Base-by-base conservation (phyloP, 345 rosid genomes). In the Citrus reticulata region DNA sequence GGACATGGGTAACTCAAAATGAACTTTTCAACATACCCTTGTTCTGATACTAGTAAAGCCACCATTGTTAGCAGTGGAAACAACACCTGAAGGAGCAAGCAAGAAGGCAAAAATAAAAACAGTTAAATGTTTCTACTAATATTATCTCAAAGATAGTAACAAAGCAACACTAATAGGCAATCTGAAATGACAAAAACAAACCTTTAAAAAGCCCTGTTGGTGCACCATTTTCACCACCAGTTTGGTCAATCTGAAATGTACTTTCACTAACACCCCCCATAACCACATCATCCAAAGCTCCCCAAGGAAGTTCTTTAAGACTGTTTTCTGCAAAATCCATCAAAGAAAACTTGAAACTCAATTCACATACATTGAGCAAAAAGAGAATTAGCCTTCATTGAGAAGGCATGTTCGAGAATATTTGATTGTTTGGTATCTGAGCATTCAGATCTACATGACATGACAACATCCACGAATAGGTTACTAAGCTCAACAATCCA, bases 241-340 rank as follows among this genome's bases (percentile, higher is more conserved):
- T 88, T 22, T 79, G 85, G 81, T 89, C 96, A 60, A 90, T 86
- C 76, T 80, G 73, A 80, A 93, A 92, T 30, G 85, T 85, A 79
- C 99, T 95, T 88, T 92, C 87, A 39, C 99, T 95, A 71, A 95
- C 95, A 34, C 97, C 99, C 60, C 98, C 98, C 99, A 95, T 95
- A 32, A 95, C 98, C 75, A 95, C 97, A 85, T 95, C 99, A 84
- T 95, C 98, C 79, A 93, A 88, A 80, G 99, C 90, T 46, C 99
- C 98, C 99, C 99, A 95, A 49, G 90, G 89, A 73, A 92, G 89
- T 83, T 95, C 98, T 85, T 85, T 93, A 69, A 91, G 87, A 4
- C 77, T 83, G 54, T 83, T 84, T 73, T 84, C 99, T 95, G 92
- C 55, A 80, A 30, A 74, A 72, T 25, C 54, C 76, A 79, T 70